Evolutionary conservation across 768 basidiomycete genomes (phyloP).

Genomic region (Phaeotremella skinneri): DNA sequence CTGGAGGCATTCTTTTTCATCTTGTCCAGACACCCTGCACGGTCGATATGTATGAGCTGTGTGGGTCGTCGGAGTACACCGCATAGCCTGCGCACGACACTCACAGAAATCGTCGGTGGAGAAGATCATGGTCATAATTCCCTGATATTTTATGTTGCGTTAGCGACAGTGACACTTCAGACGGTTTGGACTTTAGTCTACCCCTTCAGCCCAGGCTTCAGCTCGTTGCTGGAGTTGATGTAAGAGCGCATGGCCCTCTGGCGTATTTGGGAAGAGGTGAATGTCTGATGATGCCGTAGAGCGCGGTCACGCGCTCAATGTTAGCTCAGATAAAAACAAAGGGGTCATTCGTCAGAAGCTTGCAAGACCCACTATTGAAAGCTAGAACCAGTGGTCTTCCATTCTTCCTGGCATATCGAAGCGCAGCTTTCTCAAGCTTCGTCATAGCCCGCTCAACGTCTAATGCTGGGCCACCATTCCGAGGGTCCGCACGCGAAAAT

Average conservation of each 20-base stretch:
- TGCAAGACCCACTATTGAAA: constrained; percentile 66
- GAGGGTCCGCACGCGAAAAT: constrained; percentile 77
- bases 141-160: too few species aligned
- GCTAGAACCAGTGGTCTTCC: constrained; percentile 73
- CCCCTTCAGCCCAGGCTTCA: constrained; percentile 82
- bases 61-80: not conserved
- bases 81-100: not conserved
- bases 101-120: constrained; percentile 74
- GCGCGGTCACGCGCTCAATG: too few species aligned
- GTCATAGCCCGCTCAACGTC: constrained; percentile 83
- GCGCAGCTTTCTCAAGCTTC: constrained; percentile 76
- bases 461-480: constrained; percentile 76
- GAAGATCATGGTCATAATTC: constrained; percentile 75
- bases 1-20: constrained; percentile 65
- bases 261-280: constrained; percentile 60
- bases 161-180: too few species aligned
- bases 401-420: constrained; percentile 60
- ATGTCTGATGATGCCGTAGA: too few species aligned
- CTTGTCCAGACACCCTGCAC: constrained; percentile 42
- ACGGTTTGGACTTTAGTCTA: too few species aligned
- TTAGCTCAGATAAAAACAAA: too few species aligned
- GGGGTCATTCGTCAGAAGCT: too few species aligned
- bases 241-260: constrained; percentile 72
- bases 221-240: constrained; percentile 81
- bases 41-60: not conserved